Evolutionary conservation across 306 rosid genomes (phyloP), one percentile per base, ranked within the genome.

Genomic region (Prunus padus): DNA sequence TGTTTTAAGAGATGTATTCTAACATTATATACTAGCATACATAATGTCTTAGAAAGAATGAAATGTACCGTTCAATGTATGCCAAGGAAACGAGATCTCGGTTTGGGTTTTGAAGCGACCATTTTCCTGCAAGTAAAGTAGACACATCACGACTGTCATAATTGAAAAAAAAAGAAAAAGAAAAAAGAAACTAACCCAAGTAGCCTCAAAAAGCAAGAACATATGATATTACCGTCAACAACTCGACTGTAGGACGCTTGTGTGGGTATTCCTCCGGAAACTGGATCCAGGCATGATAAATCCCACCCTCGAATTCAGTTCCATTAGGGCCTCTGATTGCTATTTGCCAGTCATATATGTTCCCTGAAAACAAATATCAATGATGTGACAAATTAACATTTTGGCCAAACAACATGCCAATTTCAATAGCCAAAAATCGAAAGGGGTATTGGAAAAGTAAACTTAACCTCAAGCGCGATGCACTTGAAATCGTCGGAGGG

Each of bases 311-410:
- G 31, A 30, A 30, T 0, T 30, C 31, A 30, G 31, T 30, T 30
- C 31, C 31, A 30, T 30, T 30, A 30, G 31, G 31, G 31, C 31
- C 31, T 30, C 3, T 30, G 31, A 30, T 30, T 30, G 31, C 31
- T 3, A 30, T 90, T 84, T 92, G 93, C 96, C 97, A 92, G 80
- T 92, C 96, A 78, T 91, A 93, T 72, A 91, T 87, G 60, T 93
- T 91, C 81, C 91, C 98, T 93, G 86, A 31, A 80, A 25, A 16
- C 19, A 59, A 73, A 77, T 19, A 50, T 18, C 28, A 25, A 57
- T 42, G 11, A 80, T 19, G 11, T 42, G 11, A 42, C 28, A 26
- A 45, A 45, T 45, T 45, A 45, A 13, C 13, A 45, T 45, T 45
- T 45, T 45, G 49, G 49, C 49, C 15, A 10, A 45, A 45, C 11